These are phyloP conservation scores for Clitopilus passeckerianus DNA, from an alignment of 768 basidiomycete genomes.

Conservation along the genomic window DNA sequence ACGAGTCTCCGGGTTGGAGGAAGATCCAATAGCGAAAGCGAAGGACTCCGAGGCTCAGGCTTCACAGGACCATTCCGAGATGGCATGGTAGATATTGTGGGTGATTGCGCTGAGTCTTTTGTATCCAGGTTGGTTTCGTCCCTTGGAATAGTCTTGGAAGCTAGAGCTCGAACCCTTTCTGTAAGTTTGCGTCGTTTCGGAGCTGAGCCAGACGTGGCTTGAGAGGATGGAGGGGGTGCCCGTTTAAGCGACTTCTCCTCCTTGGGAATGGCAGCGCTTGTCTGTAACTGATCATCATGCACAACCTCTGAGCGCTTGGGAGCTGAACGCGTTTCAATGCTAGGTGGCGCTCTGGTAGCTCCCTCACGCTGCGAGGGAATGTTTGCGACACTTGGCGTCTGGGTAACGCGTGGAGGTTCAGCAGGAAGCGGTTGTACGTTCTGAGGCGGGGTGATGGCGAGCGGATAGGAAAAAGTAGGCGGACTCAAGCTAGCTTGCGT, in stretches of 20 bases:
- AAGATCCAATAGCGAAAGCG: neutral
- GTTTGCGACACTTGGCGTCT: too few relatives aligned
- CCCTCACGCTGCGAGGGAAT: too few relatives aligned
- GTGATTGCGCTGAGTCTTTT: neutral
- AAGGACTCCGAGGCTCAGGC: conserved; percentile 1
- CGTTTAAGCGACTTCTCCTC: neutral
- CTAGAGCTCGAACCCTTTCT: neutral
- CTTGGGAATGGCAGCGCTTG: neutral
- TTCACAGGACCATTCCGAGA: neutral
- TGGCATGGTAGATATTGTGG: neutral
- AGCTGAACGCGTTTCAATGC: too few relatives aligned
- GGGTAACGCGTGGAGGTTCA: too few relatives aligned
- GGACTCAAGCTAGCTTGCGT: neutral
- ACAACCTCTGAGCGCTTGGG: too few relatives aligned
- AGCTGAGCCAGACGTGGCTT: neutral
- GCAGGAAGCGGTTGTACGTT: neutral
- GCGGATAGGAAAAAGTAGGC: neutral
- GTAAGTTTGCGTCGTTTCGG: neutral
- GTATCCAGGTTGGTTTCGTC: neutral
- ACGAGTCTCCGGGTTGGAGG: conserved; percentile 18
- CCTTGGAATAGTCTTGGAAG: neutral
- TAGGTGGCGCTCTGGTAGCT: too few relatives aligned
- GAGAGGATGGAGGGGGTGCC: neutral
- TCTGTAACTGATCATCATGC: too few relatives aligned
- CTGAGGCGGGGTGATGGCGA: neutral